phyloP scores from a whole-genome alignment of 2,329 filamentous ascomycete genomes.

The Apiospora marii region DNA sequence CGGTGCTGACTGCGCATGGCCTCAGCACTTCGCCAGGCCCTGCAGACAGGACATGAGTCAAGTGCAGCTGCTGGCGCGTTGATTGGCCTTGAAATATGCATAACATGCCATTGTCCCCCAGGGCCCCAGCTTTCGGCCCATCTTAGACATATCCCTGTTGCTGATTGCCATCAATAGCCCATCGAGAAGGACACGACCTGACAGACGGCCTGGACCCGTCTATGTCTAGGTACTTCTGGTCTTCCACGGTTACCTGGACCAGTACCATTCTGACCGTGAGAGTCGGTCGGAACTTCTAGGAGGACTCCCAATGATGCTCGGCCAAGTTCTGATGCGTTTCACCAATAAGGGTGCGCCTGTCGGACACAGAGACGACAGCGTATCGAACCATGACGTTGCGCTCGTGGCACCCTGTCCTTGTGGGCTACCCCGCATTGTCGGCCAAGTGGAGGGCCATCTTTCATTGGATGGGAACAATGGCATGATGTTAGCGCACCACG shows the following conservation, averaged over 20 bases:
- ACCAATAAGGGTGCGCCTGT: background rate
- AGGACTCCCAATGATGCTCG: background rate
- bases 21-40: background rate
- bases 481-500: slow-evolving; percentile 2
- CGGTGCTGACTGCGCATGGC: background rate
- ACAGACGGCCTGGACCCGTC: background rate
- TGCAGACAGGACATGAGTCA: slow-evolving; percentile 2
- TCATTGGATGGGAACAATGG: slow-evolving; percentile 17
- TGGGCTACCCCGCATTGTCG: slow-evolving; percentile 17
- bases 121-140: slow-evolving; percentile 3
- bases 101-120: slow-evolving; percentile 13
- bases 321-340: background rate
- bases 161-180: background rate
- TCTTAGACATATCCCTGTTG: background rate
- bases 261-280: background rate
- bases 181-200: background rate
- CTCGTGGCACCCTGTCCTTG: slow-evolving; percentile 2
- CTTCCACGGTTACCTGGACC: background rate
- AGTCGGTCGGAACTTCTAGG: background rate
- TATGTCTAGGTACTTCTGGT: background rate
- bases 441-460: slow-evolving; percentile 5
- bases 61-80: background rate
- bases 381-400: slow-evolving; percentile 13
- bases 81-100: background rate
- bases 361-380: background rate